phyloP scores from a whole-genome alignment of 768 basidiomycete species.

The Boletus coccyginus region DNA sequence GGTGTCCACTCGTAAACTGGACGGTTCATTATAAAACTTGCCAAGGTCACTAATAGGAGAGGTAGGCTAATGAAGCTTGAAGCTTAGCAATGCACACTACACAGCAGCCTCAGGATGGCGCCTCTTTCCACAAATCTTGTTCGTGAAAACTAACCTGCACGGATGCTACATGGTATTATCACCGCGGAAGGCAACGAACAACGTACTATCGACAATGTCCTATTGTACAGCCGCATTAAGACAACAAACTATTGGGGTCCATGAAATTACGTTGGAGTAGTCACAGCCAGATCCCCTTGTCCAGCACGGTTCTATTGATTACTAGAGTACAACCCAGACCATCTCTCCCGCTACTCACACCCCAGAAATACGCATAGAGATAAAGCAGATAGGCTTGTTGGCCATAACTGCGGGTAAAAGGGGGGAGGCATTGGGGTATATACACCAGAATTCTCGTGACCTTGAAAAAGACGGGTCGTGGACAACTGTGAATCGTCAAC shows the following conservation, averaged over 20 bases:
- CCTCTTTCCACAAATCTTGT: too few species aligned
- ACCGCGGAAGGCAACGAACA: too few species aligned
- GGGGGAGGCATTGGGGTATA: slow-evolving; percentile 2
- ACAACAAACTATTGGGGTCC: not conserved
- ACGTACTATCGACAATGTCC: not conserved
- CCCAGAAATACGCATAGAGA: slow-evolving; percentile 9
- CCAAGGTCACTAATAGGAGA: too few species aligned
- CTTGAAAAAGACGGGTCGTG: not conserved
- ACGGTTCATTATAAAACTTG: too few species aligned
- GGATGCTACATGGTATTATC: too few species aligned
- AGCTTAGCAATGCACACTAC: too few species aligned
- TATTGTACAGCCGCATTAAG: not conserved
- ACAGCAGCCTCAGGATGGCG: too few species aligned
- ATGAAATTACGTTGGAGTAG: slow-evolving; percentile 5
- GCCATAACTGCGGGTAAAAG: slow-evolving; percentile 6
- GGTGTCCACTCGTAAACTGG: too few species aligned
- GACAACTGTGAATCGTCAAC: not conserved
- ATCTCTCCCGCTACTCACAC: slow-evolving; percentile 3
- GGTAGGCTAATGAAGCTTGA: too few species aligned
- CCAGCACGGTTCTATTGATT: slow-evolving; percentile 8
- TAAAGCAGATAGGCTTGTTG: slow-evolving; percentile 13
- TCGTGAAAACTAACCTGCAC: too few species aligned
- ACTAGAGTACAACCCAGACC: slow-evolving; percentile 12
- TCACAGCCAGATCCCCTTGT: too few species aligned
- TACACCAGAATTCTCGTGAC: slow-evolving; percentile 6